Evolutionary conservation across 495 filamentous ascomycete genomes (phyloP), one percentile per base, ranked within the genome.

Genomic region (Acidiella bohemica): DNA sequence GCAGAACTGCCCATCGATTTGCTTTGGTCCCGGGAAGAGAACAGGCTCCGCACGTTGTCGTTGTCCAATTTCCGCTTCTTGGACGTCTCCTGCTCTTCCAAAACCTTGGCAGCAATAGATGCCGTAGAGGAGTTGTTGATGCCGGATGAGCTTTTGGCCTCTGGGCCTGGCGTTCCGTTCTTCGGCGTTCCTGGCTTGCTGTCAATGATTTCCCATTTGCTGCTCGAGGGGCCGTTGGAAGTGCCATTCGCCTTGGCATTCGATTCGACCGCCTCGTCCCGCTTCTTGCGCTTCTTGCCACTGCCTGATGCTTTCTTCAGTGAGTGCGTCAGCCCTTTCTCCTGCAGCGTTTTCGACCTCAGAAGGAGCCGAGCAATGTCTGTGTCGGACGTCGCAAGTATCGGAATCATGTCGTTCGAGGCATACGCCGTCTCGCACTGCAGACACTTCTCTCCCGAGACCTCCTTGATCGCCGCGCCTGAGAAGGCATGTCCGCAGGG

Each of bases 401-500:
- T 92, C 0, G 77, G 59, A 25, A 99, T 82, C 22, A 90, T 62
- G 49, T 97, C 81, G n/a, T 80, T 74, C 25, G 71, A 48, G 16
- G 73, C 68, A 59, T 86, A 95, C 5, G 70, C 39, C 49, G 79
- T 75, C 51, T 80, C 81, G 55, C 90, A 97, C 67, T 71, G 66
- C 40, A 80, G 53, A 50, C 78, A 83, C 40, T 59, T 68, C 39
- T 76, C 66, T 0, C 63, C 72, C 34, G 68, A 65, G 4, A 95
- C 70, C 58, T 94, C 84, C 44, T 78, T 80, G 36, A 95, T 72
- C 7, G 82, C 82, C 35, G 73, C 74, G 47, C 88, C 84, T 2
- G 81, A 75, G 58, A 96, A 96, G 1, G 83, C 92, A 70, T 96
- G 92, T 1, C 90, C 90, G 53, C 90, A 97, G 0, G 90, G 90